Evolutionary conservation across 768 basidiomycete genomes (phyloP).

Genomic region (Tricholoma hemisulphureum): DNA sequence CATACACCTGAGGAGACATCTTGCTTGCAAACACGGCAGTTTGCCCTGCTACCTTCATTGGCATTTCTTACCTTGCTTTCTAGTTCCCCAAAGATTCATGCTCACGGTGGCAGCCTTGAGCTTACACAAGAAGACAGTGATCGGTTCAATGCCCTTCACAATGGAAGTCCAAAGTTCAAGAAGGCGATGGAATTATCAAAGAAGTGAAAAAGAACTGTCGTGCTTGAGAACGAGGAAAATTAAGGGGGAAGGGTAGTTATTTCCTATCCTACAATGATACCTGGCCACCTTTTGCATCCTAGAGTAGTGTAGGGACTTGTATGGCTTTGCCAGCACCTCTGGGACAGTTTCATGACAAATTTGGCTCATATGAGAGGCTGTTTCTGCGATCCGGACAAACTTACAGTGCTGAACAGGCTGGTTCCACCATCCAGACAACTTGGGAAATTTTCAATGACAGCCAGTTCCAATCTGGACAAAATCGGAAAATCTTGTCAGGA

Average conservation of each 20-base stretch:
- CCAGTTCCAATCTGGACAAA: not conserved
- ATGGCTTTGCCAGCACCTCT: not conserved
- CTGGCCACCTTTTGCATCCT: not conserved
- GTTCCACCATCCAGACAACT: not conserved
- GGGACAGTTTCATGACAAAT: not conserved
- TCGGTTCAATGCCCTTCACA: not conserved
- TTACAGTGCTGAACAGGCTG: not conserved
- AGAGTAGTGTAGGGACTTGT: not conserved
- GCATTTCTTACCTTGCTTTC: not conserved
- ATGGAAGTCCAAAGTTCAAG: not conserved
- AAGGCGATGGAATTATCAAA: not conserved
- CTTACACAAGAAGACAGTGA: not conserved
- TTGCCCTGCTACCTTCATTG: not conserved
- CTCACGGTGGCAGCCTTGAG: not conserved
- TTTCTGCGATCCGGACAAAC: not conserved
- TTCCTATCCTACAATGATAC: too few species aligned
- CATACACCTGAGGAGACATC: not conserved
- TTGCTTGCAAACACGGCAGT: not conserved
- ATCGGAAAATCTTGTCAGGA: not conserved
- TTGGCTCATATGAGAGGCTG: not conserved
- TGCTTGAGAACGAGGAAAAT: too few species aligned
- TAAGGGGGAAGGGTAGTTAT: too few species aligned
- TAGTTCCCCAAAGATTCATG: not conserved
- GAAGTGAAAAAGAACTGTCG: not conserved
- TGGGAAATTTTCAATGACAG: not conserved